phyloP scores from a whole-genome alignment of 495 filamentous ascomycete genomes.

The Hyphodiscus hymeniophilus region DNA sequence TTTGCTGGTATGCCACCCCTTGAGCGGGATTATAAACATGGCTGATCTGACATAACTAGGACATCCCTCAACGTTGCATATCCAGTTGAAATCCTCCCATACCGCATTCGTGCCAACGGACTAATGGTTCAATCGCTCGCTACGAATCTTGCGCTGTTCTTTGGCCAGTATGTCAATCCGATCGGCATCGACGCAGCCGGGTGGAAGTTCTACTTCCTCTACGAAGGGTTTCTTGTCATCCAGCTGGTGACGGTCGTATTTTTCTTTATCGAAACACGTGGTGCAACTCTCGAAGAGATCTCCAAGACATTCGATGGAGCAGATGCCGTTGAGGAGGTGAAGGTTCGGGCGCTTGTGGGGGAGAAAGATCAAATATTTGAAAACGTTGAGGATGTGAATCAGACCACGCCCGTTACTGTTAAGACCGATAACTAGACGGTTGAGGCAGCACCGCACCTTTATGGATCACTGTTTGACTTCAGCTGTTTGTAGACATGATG shows the following conservation, averaged over 20 bases:
- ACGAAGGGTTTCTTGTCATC: conserved; percentile 17
- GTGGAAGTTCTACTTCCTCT: conserved; percentile 24
- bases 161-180: conserved; percentile 15
- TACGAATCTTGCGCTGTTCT: not conserved
- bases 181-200: not conserved
- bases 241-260: conserved; percentile 19
- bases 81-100: conserved; percentile 10
- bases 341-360: too few species aligned
- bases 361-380: too few species aligned
- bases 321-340: too few species aligned
- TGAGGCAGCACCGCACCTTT: too few species aligned
- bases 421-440: too few species aligned
- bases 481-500: not conserved
- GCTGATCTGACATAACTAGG: conserved; percentile 3
- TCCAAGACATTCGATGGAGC: not conserved
- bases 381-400: too few species aligned
- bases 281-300: not conserved
- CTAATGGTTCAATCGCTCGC: not conserved
- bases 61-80: conserved; percentile 3
- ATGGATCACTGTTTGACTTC: too few species aligned
- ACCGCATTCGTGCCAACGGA: conserved; percentile 11
- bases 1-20: conserved; percentile 1
- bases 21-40: conserved; percentile 16
- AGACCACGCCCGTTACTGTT: too few species aligned
- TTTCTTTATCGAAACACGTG: not conserved